Evolutionary conservation across 371 early-diverging fungal species (phyloP), one percentile per base, ranked within the genome.

Genomic region (Apophysomyces ossiformis): DNA sequence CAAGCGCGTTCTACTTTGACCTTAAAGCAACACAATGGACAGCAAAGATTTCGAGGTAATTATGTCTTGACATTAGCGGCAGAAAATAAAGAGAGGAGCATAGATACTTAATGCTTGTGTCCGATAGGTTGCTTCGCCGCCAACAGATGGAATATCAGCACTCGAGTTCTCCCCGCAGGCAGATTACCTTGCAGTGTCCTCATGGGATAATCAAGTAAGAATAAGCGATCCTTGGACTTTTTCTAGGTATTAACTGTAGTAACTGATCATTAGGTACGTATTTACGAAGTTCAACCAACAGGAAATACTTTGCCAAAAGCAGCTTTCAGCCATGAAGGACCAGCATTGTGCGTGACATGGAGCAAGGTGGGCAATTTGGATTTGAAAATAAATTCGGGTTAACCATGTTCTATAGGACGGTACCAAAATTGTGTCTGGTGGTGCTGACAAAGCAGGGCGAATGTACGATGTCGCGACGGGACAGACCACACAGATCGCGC

Each of bases 181-280:
- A 7, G 92, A 96, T 70, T 88, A 83, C 39, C 79, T 96, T 32
- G 91, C 95, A 1, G 94, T 90, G 0, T 81, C 90, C 5, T 93
- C 93, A 1, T 96, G 96, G 95, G 95, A 96, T 77, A 91, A 90
- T 73, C 87, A 89, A 73, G 95, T 92, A 82, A 46, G 70, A 26
- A n/a, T 37, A 18, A 9, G 21, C 9, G 21, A 16, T 4, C 7
- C 21, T 7, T 7, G 21, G 11, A 50, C 21, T 9, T 9, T 5
- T 5, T 11, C 21, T 11, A 9, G 54, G 21, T 5, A 50, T 50
- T 50, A 21, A 50, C 21, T 21, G 32, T 26, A n/a, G 8, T 4
- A n/a, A 26, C 6, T 7, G 4, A 18, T 50, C 21, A 18, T 50
- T 78, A 96, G 95, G 95, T 96, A 37, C 83, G 96, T 65, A 89